Evolutionary conservation across 2,329 filamentous ascomycete species (phyloP).

Genomic region (Aspergillus sp.): DNA sequence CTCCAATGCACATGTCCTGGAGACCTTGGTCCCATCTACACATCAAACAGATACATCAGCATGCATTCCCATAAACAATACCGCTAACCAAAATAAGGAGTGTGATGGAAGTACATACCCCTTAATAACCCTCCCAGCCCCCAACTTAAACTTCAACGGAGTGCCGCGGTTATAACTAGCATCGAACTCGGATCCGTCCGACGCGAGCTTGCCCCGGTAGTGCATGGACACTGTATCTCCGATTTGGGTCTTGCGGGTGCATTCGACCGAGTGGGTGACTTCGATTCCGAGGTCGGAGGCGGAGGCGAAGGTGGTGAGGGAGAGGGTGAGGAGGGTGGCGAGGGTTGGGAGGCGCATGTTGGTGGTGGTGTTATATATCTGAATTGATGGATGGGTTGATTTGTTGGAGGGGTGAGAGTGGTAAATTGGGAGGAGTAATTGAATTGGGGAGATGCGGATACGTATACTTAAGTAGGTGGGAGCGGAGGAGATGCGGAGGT

Average conservation of each 20-base stretch:
- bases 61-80: too few relatives aligned
- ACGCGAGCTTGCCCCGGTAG: conserved; percentile 79
- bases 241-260: conserved; percentile 72
- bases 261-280: conserved; percentile 71
- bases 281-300: conserved; percentile 69
- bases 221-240: conserved; percentile 85
- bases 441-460: too few relatives aligned
- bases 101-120: conserved; percentile 59
- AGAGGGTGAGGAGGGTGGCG: conserved; percentile 36
- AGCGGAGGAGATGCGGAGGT: too few relatives aligned
- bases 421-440: too few relatives aligned
- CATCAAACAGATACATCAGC: too few relatives aligned
- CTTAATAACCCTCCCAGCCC: conserved; percentile 81
- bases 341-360: too few relatives aligned
- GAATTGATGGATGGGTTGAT: too few relatives aligned
- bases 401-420: too few relatives aligned
- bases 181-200: conserved; percentile 79
- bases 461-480: too few relatives aligned
- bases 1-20: conserved; percentile 91
- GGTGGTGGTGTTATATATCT: too few relatives aligned
- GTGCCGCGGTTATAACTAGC: conserved; percentile 73
- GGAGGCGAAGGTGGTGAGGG: conserved; percentile 54
- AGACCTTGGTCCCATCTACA: conserved; percentile 84
- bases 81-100: too few relatives aligned
- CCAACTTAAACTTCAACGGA: conserved; percentile 79